Base-by-base conservation (phyloP, 1,139 yeast species). In the Taphrina populina region DNA sequence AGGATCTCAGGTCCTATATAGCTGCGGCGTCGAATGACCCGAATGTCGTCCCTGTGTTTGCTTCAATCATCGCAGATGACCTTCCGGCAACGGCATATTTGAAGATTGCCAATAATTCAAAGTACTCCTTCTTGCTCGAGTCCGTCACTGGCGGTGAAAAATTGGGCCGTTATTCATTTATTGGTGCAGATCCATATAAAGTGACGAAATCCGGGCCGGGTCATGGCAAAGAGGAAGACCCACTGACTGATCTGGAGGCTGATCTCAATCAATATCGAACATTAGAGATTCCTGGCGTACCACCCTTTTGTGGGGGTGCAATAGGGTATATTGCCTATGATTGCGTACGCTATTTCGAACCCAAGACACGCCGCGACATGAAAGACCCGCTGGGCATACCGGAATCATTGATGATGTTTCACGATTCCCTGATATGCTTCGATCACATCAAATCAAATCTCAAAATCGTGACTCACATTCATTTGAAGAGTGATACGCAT, bases 281-380 rank as follows among this genome's bases (percentile, higher is more conserved):
- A 65, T 88, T 92, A 0, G 80, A 79, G 60, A 72, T 84, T 39
- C 94, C 94, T 0, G 94, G 95, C 35, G 61, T 69, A 15, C 96
- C 96, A 7, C 79, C 79, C 61, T 75, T 90, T 58, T 82, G 92
- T 65, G 98, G 99, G 56, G 99, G 98, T 61, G 97, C 97, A 7
- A 78, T 92, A 52, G 98, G 98, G 0, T 92, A 88, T 67, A 82
- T 92, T 46, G 87, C 96, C 0, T 92, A 92, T 66, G 99, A 94
- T 69, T 92, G 99, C 73, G 84, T 92, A 66, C 85, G 88, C 66
- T 92, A 92, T 70, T 92, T 92, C 65, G 98, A 92, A 71, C 98
- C 98, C 58, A 83, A 78, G 65, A 90, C 97, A 1, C 76, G 76
- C 59, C 79, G 88, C 63, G 74, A 72, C 2, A 74, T 90, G 65